A percentile compares a stretch with the other conserved stretches of the same genome.
phyloP scores from a whole-genome alignment of 345 rosid genomes.

The Eutrema japonicum region DNA sequence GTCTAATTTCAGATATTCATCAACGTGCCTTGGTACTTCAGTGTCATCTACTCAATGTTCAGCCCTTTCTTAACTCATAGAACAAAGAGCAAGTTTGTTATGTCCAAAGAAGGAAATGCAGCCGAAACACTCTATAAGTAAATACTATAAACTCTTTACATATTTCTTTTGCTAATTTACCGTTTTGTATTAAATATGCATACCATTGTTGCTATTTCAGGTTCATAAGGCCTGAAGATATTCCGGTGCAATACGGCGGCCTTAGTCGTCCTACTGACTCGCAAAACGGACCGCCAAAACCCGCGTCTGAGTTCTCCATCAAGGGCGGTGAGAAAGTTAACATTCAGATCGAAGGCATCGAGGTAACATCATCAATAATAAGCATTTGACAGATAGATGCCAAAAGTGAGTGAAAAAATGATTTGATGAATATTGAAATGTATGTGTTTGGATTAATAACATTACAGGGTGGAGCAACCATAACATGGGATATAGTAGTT shows the following conservation, averaged over 20 bases:
- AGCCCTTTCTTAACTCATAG: slow-evolving; percentile 94
- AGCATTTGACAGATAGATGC: neutral
- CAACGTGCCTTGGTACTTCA: slow-evolving; percentile 99
- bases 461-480: slow-evolving; percentile 76
- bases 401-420: neutral
- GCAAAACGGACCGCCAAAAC: slow-evolving; percentile 70
- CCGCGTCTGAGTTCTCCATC: slow-evolving; percentile 87
- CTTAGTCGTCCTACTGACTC: slow-evolving; percentile 69
- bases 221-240: slow-evolving; percentile 85
- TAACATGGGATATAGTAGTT: slow-evolving; percentile 93
- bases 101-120: slow-evolving; percentile 84
- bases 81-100: slow-evolving; percentile 95
- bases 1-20: slow-evolving; percentile 68
- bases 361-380: slow-evolving; percentile 50
- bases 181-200: neutral
- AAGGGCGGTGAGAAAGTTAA: slow-evolving; percentile 97
- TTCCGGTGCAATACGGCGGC: slow-evolving; percentile 94
- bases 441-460: neutral
- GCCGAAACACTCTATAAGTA: slow-evolving; percentile 98
- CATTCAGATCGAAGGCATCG: slow-evolving; percentile 97
- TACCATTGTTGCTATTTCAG: slow-evolving; percentile 44
- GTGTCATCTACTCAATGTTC: slow-evolving; percentile 78
- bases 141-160: neutral
- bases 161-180: neutral
- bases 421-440: slow-evolving; percentile 22